Evolutionary conservation across 129 eudicot species (phyloP), one percentile per base, ranked within the genome.

Genomic region (Artemisia argyi): DNA sequence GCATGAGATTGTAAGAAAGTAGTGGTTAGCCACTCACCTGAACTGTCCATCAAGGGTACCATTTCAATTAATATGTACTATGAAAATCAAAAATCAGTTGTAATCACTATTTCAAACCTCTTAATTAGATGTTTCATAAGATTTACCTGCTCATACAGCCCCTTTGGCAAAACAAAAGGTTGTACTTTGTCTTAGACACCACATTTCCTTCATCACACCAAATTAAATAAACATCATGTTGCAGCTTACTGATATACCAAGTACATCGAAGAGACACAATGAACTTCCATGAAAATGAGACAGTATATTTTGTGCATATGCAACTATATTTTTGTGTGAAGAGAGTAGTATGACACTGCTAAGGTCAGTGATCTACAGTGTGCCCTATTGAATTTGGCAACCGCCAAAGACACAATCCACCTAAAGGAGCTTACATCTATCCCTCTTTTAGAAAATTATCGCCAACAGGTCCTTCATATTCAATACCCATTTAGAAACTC

Each of bases 61-160:
- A 68, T 70, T 59, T 77, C 76, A 77, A 53, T 54, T 69, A 51
- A 52, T 47, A 51, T 51, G 57, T 49, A 11, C 58, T 20, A 58
- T 1, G 63, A 58, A 15, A 9, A 11, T 15, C 22, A 30, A 58
- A 20, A 30, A 61, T 14, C 12, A 32, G 28, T 32, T 30, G 9
- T 61, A 10, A 24, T 28, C 17, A 61, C 46, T 11, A 30, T 19
- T 61, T 61, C 48, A 61, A 39, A 19, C 22, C 1, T 58, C 10
- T 57, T 20, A 58, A 47, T 47, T 30, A 12, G 7, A 73, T 51
- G 39, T 61, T 58, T 24, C 26, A 44, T 48, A 59, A 65, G 60
- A 80, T 19, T 73, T 85, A 94, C 98, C 98, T 94, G 98, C 81
- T 94, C 98, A 78, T 85, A 94, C 58, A 94, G 80, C 67, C 98